Conservation (phyloP, 2,329 filamentous ascomycete genomes). For the Fusarium equiseti region DNA sequence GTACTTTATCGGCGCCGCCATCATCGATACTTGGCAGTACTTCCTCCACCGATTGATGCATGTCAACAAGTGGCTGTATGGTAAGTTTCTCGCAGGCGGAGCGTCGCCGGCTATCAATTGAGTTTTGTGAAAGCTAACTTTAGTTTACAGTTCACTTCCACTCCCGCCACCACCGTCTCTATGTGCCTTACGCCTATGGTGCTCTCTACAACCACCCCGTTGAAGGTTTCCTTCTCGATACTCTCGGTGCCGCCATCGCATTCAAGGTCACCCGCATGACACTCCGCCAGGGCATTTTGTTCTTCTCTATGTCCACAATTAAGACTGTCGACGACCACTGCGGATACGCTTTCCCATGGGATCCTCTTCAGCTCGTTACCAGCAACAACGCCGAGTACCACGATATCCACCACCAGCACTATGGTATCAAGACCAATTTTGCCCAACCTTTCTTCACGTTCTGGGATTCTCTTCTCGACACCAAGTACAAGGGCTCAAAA, state of each 20-base stretch:
- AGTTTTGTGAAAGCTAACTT: constrained; percentile 15
- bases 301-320: constrained; percentile 89
- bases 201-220: constrained; percentile 97
- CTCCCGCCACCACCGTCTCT: constrained; percentile 94
- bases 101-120: not conserved
- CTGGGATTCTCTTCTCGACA: constrained; percentile 87
- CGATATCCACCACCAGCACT: constrained; percentile 98
- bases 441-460: constrained; percentile 94
- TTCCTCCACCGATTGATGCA: constrained; percentile 98
- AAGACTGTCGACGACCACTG: constrained; percentile 99
- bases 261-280: constrained; percentile 87
- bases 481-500: constrained; percentile 80
- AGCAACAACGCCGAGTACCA: constrained; percentile 97
- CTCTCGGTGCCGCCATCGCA: constrained; percentile 83
- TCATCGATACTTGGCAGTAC: constrained; percentile 98
- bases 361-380: constrained; percentile 90
- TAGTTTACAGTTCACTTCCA: constrained; percentile 79
- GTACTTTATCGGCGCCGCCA: constrained; percentile 77
- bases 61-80: constrained; percentile 96
- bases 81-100: constrained; percentile 65
- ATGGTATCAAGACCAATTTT: constrained; percentile 98
- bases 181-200: constrained; percentile 97
- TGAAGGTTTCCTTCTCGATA: constrained; percentile 94
- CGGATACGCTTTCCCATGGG: constrained; percentile 95
- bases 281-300: constrained; percentile 86